Evolutionary conservation across 352 stramenopile species (phyloP).

Genomic region (Phytopythium boreale): DNA sequence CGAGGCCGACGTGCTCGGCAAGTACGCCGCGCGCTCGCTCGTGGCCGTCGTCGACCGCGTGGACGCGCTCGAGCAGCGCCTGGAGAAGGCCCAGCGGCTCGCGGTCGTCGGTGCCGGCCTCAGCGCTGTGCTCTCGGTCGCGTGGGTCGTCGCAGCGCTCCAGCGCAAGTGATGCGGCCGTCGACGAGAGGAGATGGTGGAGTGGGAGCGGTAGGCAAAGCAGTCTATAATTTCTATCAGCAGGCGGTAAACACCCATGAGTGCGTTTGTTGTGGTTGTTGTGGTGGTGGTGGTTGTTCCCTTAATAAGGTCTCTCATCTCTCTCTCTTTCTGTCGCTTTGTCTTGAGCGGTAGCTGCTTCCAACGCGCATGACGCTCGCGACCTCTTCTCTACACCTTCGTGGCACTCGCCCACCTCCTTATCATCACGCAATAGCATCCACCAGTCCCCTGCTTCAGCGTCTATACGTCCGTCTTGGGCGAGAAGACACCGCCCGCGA

Average conservation of each 20-base stretch:
- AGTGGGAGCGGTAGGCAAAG: not conserved
- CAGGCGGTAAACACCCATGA: not conserved
- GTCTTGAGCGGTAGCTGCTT: no score
- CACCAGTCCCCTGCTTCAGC: not conserved
- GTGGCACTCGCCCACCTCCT: not conserved
- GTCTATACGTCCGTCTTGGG: constrained; percentile 50
- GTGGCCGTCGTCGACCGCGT: constrained; percentile 52
- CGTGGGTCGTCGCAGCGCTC: constrained; percentile 8
- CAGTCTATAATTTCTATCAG: not conserved
- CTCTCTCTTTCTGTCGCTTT: not conserved
- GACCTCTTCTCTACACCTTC: constrained; percentile 3
- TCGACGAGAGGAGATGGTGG: not conserved
- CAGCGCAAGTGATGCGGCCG: constrained; percentile 3
- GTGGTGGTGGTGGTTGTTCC: constrained; percentile 3
- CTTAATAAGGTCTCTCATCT: not conserved
- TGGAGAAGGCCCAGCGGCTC: constrained; percentile 30
- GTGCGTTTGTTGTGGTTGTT: constrained; percentile 15
- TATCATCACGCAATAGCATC: not conserved
- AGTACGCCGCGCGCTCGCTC: constrained; percentile 87
- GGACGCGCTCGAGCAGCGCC: constrained; percentile 53
- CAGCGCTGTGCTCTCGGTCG: constrained; percentile 25
- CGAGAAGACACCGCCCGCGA: constrained; percentile 67
- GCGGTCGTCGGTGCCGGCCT: constrained; percentile 26
- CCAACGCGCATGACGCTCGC: no score
- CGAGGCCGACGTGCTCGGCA: constrained; percentile 91